Evolutionary conservation across 1,284 basidiomycete species (phyloP).

Genomic region (Cutaneotrichosporon sp.): DNA sequence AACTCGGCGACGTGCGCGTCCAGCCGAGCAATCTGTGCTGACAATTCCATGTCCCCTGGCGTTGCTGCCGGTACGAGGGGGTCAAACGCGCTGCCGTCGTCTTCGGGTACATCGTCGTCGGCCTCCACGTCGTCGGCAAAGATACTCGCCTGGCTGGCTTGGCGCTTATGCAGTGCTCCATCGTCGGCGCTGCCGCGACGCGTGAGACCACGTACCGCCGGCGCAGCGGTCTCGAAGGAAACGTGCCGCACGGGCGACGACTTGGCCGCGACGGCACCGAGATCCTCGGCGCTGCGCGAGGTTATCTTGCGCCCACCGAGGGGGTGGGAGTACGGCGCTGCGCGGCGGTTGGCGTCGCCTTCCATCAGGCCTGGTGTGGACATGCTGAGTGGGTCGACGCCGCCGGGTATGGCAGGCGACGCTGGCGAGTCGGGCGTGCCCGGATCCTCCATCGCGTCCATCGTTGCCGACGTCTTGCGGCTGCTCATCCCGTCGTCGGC

Average conservation of each 20-base stretch:
- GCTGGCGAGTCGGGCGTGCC: neutral
- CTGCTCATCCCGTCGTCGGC: conserved; percentile 56
- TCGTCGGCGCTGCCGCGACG: conserved; percentile 8
- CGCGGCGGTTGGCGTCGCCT: neutral
- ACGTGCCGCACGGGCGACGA: conserved; percentile 4
- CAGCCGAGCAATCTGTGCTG: conserved; percentile 71
- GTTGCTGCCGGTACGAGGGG: conserved; percentile 53
- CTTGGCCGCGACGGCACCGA: conserved; percentile 8
- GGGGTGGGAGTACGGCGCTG: neutral
- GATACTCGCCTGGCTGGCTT: conserved; percentile 18
- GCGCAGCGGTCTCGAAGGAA: neutral
- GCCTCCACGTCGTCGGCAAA: conserved; percentile 42
- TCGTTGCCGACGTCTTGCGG: neutral
- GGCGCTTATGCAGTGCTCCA: neutral
- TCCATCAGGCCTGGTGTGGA: conserved; percentile 2
- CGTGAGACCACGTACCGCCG: neutral
- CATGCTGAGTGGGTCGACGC: conserved; percentile 8
- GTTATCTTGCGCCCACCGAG: conserved; percentile 17
- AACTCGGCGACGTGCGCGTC: conserved; percentile 68
- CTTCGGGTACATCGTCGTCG: conserved; percentile 50
- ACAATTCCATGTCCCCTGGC: conserved; percentile 81
- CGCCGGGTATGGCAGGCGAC: neutral
- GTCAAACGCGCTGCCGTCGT: conserved; percentile 40
- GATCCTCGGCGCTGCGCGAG: conserved; percentile 36
- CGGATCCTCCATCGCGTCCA: neutral